These are phyloP conservation scores for Hyaloscypha bicolor DNA, from an alignment of 495 filamentous ascomycete genomes.

Conservation along the genomic window DNA sequence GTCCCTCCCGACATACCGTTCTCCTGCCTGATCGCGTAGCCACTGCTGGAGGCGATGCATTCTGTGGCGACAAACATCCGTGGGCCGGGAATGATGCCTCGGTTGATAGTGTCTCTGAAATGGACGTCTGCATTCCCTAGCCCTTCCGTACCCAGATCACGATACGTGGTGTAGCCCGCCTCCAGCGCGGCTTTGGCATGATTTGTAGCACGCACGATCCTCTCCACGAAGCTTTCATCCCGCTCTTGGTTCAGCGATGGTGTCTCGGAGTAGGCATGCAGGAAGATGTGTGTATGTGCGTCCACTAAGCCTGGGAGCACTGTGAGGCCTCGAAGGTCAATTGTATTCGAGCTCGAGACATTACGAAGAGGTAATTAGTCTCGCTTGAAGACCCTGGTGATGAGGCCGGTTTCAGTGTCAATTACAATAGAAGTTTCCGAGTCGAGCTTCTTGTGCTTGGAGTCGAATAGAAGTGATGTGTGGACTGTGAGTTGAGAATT, in stretches of 20 bases:
- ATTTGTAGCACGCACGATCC: slow-evolving; percentile 48
- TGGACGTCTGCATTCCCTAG: slow-evolving; percentile 47
- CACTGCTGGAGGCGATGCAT: background rate
- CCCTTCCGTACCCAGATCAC: slow-evolving; percentile 55
- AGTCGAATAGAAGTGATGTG: slow-evolving; percentile 40
- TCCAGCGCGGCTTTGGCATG: slow-evolving; percentile 51
- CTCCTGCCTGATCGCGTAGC: background rate
- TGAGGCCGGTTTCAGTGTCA: background rate
- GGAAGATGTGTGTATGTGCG: slow-evolving; percentile 55
- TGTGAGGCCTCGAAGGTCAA: slow-evolving; percentile 49
- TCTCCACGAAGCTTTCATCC: background rate
- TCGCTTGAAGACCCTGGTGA: background rate
- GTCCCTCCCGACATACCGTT: background rate
- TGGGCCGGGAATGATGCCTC: background rate
- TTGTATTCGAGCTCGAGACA: background rate
- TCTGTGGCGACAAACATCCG: background rate
- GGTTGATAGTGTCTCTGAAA: background rate
- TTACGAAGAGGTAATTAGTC: background rate
- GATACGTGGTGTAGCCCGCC: slow-evolving; percentile 57
- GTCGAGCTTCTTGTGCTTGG: slow-evolving; percentile 42
- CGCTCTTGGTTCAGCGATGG: background rate
- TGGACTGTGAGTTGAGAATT: slow-evolving; percentile 37
- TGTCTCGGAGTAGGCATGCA: slow-evolving; percentile 43
- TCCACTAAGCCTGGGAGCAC: slow-evolving; percentile 56
- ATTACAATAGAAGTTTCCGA: slow-evolving; percentile 44